These are phyloP conservation scores for Quercus phellos DNA, from an alignment of 331 rosid species.

Conservation along the genomic window DNA sequence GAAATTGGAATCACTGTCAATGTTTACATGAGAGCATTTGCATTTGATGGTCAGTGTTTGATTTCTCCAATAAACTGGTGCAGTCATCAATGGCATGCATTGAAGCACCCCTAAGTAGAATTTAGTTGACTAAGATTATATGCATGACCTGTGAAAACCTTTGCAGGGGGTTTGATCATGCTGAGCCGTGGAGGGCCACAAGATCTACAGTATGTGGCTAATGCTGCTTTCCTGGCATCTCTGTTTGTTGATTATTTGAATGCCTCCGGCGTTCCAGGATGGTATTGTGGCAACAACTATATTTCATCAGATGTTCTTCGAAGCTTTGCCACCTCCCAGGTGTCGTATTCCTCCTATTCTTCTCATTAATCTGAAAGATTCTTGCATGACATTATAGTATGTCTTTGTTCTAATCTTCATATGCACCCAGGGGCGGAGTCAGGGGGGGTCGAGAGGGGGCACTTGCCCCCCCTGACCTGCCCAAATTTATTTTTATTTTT, in stretches of 20 bases:
- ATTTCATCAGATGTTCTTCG: conserved; percentile 27
- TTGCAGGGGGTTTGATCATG: conserved; percentile 58
- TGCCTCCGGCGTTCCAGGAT: conserved; percentile 44
- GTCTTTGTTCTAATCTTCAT: background rate
- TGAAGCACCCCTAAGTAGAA: no score
- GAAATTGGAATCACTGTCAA: no score
- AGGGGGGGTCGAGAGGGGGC: no score
- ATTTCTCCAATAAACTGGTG: no score
- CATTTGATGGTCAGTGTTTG: no score
- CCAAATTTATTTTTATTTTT: no score
- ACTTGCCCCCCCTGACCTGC: no score
- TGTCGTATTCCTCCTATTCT: background rate
- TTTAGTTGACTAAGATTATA: background rate
- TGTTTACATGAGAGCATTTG: no score
- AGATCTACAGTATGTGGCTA: conserved; percentile 56
- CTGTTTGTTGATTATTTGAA: conserved; percentile 55
- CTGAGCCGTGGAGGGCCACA: conserved; percentile 42
- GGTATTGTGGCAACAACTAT: conserved; percentile 47
- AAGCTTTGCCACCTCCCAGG: conserved; percentile 68
- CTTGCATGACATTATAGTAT: background rate
- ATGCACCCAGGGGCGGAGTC: no score
- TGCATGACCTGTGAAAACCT: background rate
- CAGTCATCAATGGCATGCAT: no score
- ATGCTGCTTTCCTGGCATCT: conserved; percentile 61
- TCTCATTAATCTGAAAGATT: background rate